Evolutionary conservation across 2,329 filamentous ascomycete species (phyloP).

Genomic region (Fusarium verticillioides): DNA sequence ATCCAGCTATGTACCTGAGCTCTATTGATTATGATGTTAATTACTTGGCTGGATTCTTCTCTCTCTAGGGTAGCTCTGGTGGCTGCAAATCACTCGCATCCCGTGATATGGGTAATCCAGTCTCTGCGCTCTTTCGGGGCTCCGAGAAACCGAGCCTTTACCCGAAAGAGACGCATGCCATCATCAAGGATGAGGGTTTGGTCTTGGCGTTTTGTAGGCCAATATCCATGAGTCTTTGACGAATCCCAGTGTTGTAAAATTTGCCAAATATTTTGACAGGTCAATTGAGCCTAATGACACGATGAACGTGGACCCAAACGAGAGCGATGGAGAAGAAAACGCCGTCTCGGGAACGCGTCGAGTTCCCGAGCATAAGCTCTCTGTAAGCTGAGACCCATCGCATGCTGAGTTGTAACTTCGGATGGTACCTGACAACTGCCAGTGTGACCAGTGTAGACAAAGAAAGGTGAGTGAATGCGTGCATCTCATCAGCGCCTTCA

Average conservation of each 20-base stretch:
- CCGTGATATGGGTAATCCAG: background rate
- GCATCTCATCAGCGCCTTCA: background rate
- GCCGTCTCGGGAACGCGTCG: background rate
- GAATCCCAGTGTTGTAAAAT: background rate
- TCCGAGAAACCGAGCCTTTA: background rate
- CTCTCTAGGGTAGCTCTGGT: background rate
- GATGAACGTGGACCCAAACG: background rate
- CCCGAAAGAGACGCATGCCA: background rate
- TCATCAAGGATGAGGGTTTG: background rate
- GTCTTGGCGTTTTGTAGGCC: background rate
- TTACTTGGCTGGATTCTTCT: background rate
- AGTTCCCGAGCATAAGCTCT: conserved; percentile 11
- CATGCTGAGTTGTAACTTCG: background rate
- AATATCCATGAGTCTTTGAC: background rate
- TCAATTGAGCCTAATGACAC: background rate
- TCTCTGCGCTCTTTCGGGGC: background rate
- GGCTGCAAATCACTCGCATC: background rate
- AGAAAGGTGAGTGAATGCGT: background rate
- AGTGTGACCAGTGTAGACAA: conserved; percentile 16
- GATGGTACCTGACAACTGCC: background rate
- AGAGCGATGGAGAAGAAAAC: conserved; percentile 2
- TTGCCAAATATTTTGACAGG: background rate
- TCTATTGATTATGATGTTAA: background rate
- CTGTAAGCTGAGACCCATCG: background rate
- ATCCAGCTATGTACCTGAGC: accelerated